Conservation (phyloP, 129 eudicot genomes). For the Dittrichia graveolens region DNA sequence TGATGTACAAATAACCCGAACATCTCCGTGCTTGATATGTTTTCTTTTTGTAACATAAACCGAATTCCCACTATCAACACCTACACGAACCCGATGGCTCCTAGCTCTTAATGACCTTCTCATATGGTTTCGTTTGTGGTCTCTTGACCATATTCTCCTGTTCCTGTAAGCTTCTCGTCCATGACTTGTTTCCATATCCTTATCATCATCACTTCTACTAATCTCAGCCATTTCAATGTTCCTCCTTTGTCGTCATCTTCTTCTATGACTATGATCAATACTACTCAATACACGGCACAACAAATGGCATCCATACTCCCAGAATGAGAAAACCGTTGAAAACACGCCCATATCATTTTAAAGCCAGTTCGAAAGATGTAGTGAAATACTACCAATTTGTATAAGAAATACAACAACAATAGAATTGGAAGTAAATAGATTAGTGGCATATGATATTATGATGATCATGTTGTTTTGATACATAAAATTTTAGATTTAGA, state of each 20-base stretch:
- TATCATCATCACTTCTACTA: conserved; percentile 3
- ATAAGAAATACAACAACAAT: conserved; percentile 46
- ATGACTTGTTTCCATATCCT: conserved; percentile 22
- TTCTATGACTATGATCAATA: conserved; percentile 15
- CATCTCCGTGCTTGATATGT: conserved; percentile 33
- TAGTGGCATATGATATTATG: background rate
- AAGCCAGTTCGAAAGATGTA: conserved; percentile 43
- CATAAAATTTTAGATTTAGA: background rate
- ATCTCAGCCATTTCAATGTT: conserved; percentile 44
- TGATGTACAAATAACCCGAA: conserved; percentile 43
- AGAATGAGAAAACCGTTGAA: conserved; percentile 29
- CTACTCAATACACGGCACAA: conserved; percentile 32
- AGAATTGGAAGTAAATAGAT: conserved; percentile 42
- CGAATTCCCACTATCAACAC: conserved; percentile 35
- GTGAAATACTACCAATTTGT: conserved; percentile 53
- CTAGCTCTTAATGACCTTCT: conserved; percentile 51
- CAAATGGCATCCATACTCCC: conserved; percentile 37
- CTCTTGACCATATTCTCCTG: conserved; percentile 30
- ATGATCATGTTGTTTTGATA: background rate
- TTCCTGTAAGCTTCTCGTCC: background rate
- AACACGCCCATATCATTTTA: conserved; percentile 37
- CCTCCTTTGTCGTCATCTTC: conserved; percentile 30
- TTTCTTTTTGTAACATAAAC: conserved; percentile 26
- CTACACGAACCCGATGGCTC: conserved; percentile 45
- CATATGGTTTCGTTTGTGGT: conserved; percentile 41